Conservation (phyloP, 2,329 filamentous ascomycete species). For the Aphanoascus verrucosus region DNA sequence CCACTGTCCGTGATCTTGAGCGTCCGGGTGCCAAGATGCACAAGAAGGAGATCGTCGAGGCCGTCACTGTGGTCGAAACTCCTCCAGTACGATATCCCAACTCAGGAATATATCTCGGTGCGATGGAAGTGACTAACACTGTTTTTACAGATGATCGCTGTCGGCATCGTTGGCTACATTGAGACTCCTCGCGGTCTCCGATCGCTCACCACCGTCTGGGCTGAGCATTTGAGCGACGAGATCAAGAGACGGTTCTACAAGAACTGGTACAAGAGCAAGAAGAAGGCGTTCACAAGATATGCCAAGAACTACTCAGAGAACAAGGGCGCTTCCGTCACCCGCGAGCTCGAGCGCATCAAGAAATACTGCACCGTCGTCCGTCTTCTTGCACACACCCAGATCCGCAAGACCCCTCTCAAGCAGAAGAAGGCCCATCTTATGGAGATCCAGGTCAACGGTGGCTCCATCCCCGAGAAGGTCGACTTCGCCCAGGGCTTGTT, state of each 20-base stretch:
- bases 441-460: conserved; percentile 99
- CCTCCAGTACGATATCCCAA: conserved; percentile 65
- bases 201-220: conserved; percentile 99
- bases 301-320: conserved; percentile 99
- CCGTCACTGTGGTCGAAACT: conserved; percentile 78
- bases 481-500: conserved; percentile 90
- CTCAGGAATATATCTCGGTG: background rate
- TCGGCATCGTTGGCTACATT: conserved; percentile 99
- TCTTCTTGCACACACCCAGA: conserved; percentile 97
- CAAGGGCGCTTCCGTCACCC: conserved; percentile 79
- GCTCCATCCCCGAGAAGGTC: conserved; percentile 91
- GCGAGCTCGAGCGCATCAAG: conserved; percentile 99
- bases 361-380: conserved; percentile 99
- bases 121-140: conserved; percentile 3
- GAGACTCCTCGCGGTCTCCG: conserved; percentile 98
- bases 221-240: conserved; percentile 97
- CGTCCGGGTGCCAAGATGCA: conserved; percentile 98
- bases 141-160: conserved; percentile 81
- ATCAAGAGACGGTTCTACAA: conserved; percentile 99
- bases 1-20: conserved; percentile 98
- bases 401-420: conserved; percentile 98
- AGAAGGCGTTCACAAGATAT: conserved; percentile 99
- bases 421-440: conserved; percentile 99
- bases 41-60: conserved; percentile 96
- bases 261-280: conserved; percentile 99